phyloP scores from a whole-genome alignment of 768 basidiomycete species.

The Leucogyrophana mollusca region DNA sequence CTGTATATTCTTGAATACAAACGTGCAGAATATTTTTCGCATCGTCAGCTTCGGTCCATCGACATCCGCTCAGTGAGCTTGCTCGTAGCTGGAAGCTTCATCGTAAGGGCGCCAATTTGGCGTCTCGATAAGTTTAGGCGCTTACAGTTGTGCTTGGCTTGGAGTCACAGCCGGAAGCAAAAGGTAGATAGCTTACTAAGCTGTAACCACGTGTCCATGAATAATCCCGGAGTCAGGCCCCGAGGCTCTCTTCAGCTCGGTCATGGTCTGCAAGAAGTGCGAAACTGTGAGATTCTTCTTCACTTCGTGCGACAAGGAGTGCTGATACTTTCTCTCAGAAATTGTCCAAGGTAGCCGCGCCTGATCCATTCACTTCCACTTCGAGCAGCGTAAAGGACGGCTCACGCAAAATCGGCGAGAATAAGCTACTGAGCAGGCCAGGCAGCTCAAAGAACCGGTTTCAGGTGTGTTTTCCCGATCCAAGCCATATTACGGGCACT shows the following conservation, averaged over 20 bases:
- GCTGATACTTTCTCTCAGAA: slow-evolving; percentile 47
- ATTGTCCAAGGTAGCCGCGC: slow-evolving; percentile 87
- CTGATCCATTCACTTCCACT: slow-evolving; percentile 80
- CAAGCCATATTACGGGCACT: slow-evolving; percentile 5
- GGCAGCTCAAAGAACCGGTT: slow-evolving; percentile 75
- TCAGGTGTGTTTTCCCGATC: slow-evolving; percentile 49
- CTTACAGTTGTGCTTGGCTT: no score
- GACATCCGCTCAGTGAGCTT: no score
- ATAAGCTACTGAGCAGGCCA: slow-evolving; percentile 72
- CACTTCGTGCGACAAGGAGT: slow-evolving; percentile 7
- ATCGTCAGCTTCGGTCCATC: no score
- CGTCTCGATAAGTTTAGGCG: no score
- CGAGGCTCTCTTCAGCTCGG: background rate
- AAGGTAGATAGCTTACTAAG: no score
- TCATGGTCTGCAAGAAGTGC: slow-evolving; percentile 89
- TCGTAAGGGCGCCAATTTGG: no score
- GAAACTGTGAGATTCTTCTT: slow-evolving; percentile 51
- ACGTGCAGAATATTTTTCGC: background rate
- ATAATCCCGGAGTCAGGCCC: no score
- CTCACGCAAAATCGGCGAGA: slow-evolving; percentile 79
- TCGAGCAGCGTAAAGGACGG: slow-evolving; percentile 77
- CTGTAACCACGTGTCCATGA: no score
- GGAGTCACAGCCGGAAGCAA: no score
- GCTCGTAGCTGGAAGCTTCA: no score
- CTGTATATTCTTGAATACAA: background rate